phyloP scores from a whole-genome alignment of 768 basidiomycete species.

The Leccinum sublutescens region DNA sequence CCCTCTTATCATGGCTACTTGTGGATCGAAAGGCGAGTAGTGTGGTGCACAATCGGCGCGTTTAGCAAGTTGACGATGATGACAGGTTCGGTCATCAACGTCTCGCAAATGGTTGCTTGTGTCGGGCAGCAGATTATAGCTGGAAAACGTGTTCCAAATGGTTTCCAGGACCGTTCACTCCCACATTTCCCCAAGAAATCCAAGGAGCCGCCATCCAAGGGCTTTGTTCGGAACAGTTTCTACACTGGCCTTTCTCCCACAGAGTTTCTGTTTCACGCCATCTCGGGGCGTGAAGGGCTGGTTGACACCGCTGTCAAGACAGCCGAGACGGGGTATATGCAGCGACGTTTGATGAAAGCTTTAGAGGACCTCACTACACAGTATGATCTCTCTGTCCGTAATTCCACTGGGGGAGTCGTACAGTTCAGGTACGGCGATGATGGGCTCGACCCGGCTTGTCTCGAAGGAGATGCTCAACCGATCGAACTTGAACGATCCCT shows the following conservation, averaged over 20 bases:
- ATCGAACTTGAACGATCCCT: conserved; percentile 87
- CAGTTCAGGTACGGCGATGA: conserved; percentile 98
- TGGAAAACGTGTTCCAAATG: conserved; percentile 96
- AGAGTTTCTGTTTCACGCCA: conserved; percentile 98
- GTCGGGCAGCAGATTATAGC: conserved; percentile 99
- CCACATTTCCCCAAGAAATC: conserved; percentile 99
- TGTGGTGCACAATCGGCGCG: neutral
- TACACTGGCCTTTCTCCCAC: conserved; percentile 88
- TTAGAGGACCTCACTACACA: conserved; percentile 95
- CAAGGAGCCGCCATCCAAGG: conserved; percentile 93
- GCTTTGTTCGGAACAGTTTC: conserved; percentile 98
- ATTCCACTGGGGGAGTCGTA: conserved; percentile 91
- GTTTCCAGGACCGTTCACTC: conserved; percentile 98
- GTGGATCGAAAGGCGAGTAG: conserved; percentile 89
- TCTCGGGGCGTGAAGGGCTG: conserved; percentile 96
- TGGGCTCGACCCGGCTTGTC: conserved; percentile 92
- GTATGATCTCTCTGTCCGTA: conserved; percentile 94
- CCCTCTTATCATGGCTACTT: conserved; percentile 97
- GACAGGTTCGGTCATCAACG: conserved; percentile 97
- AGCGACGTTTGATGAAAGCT: conserved; percentile 97
- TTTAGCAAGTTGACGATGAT: neutral
- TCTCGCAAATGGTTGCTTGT: conserved; percentile 99
- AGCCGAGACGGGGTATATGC: conserved; percentile 99
- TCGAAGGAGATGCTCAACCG: conserved; percentile 94
- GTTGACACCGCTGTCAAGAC: conserved; percentile 99